Conservation (phyloP, 257 asterid species). For the Solanum neorickii region DNA sequence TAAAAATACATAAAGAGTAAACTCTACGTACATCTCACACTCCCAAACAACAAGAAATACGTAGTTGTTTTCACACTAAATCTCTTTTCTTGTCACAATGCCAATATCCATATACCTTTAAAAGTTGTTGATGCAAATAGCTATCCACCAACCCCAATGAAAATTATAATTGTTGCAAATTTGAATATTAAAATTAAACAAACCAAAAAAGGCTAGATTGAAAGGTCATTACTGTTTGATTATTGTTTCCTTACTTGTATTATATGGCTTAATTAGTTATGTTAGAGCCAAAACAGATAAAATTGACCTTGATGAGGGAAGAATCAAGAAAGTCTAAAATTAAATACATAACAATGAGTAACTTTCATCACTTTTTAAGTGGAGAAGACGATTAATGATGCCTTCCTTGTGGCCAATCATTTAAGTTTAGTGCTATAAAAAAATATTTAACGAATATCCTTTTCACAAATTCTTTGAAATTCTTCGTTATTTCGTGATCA, state of each 20-base stretch:
- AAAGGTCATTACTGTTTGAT: background rate
- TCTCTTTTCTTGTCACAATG: background rate
- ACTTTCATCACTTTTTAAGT: background rate
- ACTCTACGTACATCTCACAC: background rate
- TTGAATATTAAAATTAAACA: background rate
- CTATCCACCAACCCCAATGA: background rate
- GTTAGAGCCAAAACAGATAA: background rate
- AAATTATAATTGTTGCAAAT: background rate
- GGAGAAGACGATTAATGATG: conserved; percentile 9
- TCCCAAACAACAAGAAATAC: background rate
- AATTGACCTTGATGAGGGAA: background rate
- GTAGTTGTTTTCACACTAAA: background rate
- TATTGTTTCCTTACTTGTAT: background rate
- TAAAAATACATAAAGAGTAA: background rate
- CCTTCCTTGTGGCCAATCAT: conserved; percentile 23
- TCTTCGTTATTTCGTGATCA: background rate
- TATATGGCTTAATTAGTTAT: background rate
- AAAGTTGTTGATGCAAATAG: background rate
- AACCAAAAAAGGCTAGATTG: background rate
- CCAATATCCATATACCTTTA: background rate
- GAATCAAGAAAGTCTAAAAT: background rate
- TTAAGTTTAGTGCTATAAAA: background rate
- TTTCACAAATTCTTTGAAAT: background rate
- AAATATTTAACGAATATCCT: background rate
- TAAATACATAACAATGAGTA: background rate